Percentiles rank a stretch among this genome's conserved stretches.
Conservation (phyloP, 2,329 filamentous ascomycete genomes). For the Ophiocordyceps australis region DNA sequence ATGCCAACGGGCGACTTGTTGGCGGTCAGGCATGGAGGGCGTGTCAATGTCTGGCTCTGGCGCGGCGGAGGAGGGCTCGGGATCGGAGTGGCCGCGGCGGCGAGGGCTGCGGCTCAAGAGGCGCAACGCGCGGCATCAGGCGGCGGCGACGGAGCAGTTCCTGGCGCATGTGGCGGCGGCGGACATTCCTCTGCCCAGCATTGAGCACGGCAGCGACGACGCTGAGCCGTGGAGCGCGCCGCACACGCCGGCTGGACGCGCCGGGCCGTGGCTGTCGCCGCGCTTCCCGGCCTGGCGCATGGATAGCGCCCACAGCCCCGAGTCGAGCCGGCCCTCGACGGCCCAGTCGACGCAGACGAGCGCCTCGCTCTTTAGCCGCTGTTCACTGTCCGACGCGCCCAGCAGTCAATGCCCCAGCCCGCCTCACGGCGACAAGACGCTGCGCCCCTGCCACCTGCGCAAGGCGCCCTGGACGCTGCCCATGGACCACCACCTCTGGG, state of each 20-base stretch:
- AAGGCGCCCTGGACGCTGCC: conserved; percentile 45
- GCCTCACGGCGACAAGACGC: conserved; percentile 15
- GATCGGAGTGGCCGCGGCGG: too few species aligned
- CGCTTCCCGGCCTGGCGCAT: conserved; percentile 41
- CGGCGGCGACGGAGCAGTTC: conserved; percentile 45
- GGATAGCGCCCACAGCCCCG: conserved; percentile 35
- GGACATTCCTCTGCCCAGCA: conserved; percentile 45
- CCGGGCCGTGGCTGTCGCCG: conserved; percentile 22
- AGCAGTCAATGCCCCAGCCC: conserved; percentile 29
- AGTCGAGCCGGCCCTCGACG: conserved; percentile 41
- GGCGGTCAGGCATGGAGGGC: too few species aligned
- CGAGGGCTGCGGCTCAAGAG: conserved; percentile 36
- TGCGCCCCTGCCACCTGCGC: conserved; percentile 12
- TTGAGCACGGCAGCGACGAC: too few species aligned
- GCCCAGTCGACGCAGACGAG: conserved; percentile 41
- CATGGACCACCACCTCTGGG: conserved; percentile 49
- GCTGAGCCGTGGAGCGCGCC: conserved; percentile 32
- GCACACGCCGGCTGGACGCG: conserved; percentile 36
- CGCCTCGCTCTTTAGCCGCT: conserved; percentile 35
- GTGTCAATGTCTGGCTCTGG: too few species aligned
- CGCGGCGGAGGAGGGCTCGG: too few species aligned
- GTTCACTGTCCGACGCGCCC: conserved; percentile 38
- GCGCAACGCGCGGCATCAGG: conserved; percentile 30
- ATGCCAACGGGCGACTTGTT: too few species aligned
- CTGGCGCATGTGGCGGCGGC: conserved; percentile 48